These are phyloP conservation scores for Penicillium bialowiezense DNA, from an alignment of 495 filamentous ascomycete species.

Conservation along the genomic window DNA sequence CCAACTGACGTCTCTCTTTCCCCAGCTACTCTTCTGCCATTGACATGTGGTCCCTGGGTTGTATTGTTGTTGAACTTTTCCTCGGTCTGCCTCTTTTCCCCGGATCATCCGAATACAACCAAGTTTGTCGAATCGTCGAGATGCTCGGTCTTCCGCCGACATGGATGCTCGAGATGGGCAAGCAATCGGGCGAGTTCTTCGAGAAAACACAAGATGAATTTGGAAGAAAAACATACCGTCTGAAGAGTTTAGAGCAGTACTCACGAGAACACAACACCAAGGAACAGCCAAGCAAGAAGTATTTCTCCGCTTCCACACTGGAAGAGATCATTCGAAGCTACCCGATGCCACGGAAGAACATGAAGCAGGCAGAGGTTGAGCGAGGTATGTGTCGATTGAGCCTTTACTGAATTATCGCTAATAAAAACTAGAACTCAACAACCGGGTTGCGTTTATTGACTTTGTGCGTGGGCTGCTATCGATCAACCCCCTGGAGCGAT, in stretches of 20 bases:
- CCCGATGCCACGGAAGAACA: slow-evolving; percentile 97
- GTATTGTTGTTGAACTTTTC: slow-evolving; percentile 98
- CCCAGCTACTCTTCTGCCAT: slow-evolving; percentile 98
- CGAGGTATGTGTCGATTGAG: slow-evolving; percentile 63
- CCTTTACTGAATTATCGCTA: slow-evolving; percentile 20
- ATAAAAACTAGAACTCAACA: slow-evolving; percentile 79
- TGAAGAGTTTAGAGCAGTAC: slow-evolving; percentile 98
- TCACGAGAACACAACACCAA: slow-evolving; percentile 92
- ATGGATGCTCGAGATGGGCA: slow-evolving; percentile 99
- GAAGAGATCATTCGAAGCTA: slow-evolving; percentile 97
- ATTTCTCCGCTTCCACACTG: slow-evolving; percentile 89
- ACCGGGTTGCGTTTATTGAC: slow-evolving; percentile 97
- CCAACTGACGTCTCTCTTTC: slow-evolving; percentile 13
- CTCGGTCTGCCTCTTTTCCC: slow-evolving; percentile 93
- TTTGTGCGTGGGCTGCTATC: slow-evolving; percentile 94
- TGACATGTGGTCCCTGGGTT: slow-evolving; percentile 99
- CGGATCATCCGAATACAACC: slow-evolving; percentile 98
- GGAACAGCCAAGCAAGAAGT: slow-evolving; percentile 99
- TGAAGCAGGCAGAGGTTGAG: slow-evolving; percentile 96
- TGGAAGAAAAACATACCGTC: slow-evolving; percentile 80
- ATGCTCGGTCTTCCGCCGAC: slow-evolving; percentile 96
- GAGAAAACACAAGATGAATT: slow-evolving; percentile 93
- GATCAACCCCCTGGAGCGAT: slow-evolving; percentile 94
- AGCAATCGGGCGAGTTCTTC: slow-evolving; percentile 96
- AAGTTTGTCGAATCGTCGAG: slow-evolving; percentile 94